These are phyloP conservation scores for Aspergillus ibericus DNA, from an alignment of 2,329 filamentous ascomycete genomes.

Conservation along the genomic window DNA sequence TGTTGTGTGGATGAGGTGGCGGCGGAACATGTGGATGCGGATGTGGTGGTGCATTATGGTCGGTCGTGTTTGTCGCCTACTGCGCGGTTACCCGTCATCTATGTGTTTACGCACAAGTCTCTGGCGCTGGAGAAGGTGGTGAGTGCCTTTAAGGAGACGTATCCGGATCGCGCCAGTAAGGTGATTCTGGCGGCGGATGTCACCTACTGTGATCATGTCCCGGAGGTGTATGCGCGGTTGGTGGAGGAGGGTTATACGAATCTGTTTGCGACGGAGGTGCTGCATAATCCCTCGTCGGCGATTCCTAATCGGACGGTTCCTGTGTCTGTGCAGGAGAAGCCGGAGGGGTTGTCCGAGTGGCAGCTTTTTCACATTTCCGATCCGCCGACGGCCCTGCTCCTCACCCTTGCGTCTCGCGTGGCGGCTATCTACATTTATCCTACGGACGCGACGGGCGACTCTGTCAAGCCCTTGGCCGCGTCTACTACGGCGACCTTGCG, in stretches of 20 bases:
- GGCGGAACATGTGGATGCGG: slow-evolving; percentile 86
- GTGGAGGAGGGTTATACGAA: slow-evolving; percentile 65
- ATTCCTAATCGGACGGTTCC: slow-evolving; percentile 82
- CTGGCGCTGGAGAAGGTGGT: slow-evolving; percentile 63
- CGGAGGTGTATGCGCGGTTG: slow-evolving; percentile 57
- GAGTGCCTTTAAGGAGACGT: slow-evolving; percentile 66
- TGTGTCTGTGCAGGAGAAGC: slow-evolving; percentile 45
- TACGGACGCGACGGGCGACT: slow-evolving; percentile 42
- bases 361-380: slow-evolving; percentile 82
- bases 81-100: slow-evolving; percentile 79
- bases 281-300: slow-evolving; percentile 73
- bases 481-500: slow-evolving; percentile 64
- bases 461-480: slow-evolving; percentile 47
- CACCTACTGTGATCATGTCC: slow-evolving; percentile 76
- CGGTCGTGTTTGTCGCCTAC: slow-evolving; percentile 90
- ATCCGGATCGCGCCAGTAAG: slow-evolving; percentile 62
- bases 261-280: slow-evolving; percentile 68
- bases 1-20: slow-evolving; percentile 98
- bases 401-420: slow-evolving; percentile 83
- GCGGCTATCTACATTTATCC: slow-evolving; percentile 75
- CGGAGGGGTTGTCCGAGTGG: slow-evolving; percentile 61
- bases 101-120: slow-evolving; percentile 77
- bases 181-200: slow-evolving; percentile 86
- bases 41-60: slow-evolving; percentile 93
- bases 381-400: slow-evolving; percentile 76